These are phyloP conservation scores for Brassica rapa DNA, from an alignment of 345 rosid genomes.

Conservation along the genomic window DNA sequence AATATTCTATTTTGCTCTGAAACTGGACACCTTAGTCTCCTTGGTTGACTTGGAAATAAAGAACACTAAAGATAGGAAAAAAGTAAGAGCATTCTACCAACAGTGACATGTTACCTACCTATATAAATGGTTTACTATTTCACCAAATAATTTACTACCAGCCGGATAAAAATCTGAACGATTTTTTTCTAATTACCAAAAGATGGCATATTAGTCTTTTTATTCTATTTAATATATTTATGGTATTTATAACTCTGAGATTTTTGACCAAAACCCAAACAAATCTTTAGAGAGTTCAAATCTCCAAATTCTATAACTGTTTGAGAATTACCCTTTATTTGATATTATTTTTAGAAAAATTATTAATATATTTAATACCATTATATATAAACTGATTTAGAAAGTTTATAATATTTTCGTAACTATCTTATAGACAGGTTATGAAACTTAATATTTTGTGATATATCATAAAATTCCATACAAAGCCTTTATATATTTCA, in stretches of 20 bases:
- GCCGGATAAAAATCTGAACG: background rate
- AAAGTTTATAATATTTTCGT: background rate
- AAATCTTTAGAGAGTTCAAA: background rate
- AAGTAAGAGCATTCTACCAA: constrained; percentile 8
- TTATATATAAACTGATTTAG: background rate
- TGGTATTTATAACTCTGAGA: background rate
- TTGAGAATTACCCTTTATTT: background rate
- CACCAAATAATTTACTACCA: constrained; percentile 14
- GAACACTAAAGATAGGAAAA: background rate
- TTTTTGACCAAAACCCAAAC: background rate
- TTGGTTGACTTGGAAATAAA: constrained; percentile 22
- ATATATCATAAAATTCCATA: background rate
- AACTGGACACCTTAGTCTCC: constrained; percentile 1
- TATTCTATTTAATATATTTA: background rate
- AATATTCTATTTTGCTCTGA: background rate
- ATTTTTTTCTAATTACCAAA: background rate
- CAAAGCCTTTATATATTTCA: background rate
- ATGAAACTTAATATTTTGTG: background rate
- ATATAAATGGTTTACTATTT: constrained; percentile 6
- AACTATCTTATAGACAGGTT: background rate
- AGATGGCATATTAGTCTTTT: background rate
- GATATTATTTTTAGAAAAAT: background rate
- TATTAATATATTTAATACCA: background rate
- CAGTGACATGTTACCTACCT: constrained; percentile 1
- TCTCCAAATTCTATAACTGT: background rate